phyloP scores from a whole-genome alignment of 2,329 filamentous ascomycete species.

The Juglanconis sp. region DNA sequence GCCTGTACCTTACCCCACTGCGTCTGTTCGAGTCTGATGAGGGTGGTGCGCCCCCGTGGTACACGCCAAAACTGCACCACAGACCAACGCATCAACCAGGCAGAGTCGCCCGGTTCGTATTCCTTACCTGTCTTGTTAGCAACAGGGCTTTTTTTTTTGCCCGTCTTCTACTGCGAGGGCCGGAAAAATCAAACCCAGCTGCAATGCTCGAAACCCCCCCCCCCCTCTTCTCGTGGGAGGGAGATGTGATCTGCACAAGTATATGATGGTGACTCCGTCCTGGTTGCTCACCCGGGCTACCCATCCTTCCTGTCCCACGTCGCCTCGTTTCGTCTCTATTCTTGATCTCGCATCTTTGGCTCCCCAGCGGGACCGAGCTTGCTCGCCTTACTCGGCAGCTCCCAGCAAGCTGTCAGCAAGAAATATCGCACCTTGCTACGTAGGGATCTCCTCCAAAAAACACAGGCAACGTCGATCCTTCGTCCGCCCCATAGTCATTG shows the following conservation, averaged over 20 bases:
- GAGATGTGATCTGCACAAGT: slow-evolving; percentile 9
- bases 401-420: neutral
- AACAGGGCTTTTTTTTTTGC: slow-evolving; percentile 3
- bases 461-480: neutral
- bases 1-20: neutral
- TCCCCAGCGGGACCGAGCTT: neutral
- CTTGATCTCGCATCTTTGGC: neutral
- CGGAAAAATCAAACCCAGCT: neutral
- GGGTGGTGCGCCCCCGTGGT: slow-evolving; percentile 5
- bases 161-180: neutral
- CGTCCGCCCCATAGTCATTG: neutral
- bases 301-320: slow-evolving; percentile 11
- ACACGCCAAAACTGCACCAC: slow-evolving; percentile 9
- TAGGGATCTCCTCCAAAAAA: neutral
- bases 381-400: neutral
- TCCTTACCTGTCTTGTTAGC: slow-evolving; percentile 7
- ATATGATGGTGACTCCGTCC: slow-evolving; percentile 15
- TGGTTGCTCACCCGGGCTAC: neutral
- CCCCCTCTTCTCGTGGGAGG: neutral
- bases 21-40: slow-evolving; percentile 11
- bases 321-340: slow-evolving; percentile 3
- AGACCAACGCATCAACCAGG: slow-evolving; percentile 9
- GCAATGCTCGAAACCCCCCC: neutral
- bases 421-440: neutral
- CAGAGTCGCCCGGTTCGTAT: slow-evolving; percentile 8